Percentiles rank a stretch among this genome's conserved stretches.
phyloP scores from a whole-genome alignment of 176 grass and related monocot species.

The barley (Hordeum vulgare) region DNA sequence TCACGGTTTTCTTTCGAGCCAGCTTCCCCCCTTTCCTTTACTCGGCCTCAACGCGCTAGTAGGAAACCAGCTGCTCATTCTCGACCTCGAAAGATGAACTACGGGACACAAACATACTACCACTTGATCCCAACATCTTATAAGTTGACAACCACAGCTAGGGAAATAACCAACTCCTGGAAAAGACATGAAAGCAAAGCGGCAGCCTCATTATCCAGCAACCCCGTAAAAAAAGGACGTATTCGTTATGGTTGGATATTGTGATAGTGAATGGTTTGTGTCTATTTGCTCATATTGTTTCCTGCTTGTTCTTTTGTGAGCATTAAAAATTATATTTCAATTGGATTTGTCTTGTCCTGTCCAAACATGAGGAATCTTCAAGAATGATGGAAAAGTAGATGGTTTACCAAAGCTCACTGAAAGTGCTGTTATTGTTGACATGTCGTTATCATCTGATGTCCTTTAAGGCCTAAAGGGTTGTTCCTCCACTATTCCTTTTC shows the following conservation, averaged over 20 bases:
- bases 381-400: not conserved
- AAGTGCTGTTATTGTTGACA: slow-evolving; percentile 15
- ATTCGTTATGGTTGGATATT: not conserved
- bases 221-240: not conserved
- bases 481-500: not conserved
- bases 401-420: slow-evolving; percentile 1
- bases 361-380: not conserved
- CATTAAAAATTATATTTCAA: not conserved
- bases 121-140: not conserved
- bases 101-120: not conserved
- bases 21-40: not conserved
- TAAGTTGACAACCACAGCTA: not conserved
- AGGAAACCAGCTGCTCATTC: not conserved
- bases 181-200: not conserved
- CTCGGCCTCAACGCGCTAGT: not conserved
- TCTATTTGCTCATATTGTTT: not conserved
- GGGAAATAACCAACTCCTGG: not conserved
- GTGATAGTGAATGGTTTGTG: not conserved
- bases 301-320: not conserved
- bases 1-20: not conserved
- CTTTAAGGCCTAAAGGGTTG: not conserved
- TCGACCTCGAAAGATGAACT: not conserved
- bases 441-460: slow-evolving; percentile 32
- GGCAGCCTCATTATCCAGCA: not conserved
- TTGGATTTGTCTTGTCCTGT: not conserved